These are phyloP conservation scores for Achaetomium macrosporum DNA, from an alignment of 2,329 filamentous ascomycete species.

Conservation along the genomic window DNA sequence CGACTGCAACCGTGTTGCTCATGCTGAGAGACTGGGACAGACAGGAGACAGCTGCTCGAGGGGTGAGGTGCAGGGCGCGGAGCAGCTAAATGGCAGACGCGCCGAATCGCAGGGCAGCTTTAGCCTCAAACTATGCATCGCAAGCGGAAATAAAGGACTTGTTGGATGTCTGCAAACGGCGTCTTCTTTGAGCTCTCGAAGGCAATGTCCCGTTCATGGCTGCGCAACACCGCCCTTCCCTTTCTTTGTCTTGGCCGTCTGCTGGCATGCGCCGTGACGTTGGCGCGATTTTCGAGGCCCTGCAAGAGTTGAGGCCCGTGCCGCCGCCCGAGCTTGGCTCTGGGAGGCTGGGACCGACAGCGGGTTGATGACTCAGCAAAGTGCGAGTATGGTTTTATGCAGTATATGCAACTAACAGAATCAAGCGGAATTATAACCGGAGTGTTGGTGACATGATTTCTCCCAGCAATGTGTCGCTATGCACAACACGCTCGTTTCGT, in stretches of 20 bases:
- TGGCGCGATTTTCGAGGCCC: slow-evolving; percentile 10
- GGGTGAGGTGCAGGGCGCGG: slow-evolving; percentile 1
- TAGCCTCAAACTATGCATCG: slow-evolving; percentile 13
- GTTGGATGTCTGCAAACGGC: slow-evolving; percentile 24
- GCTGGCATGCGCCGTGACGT: slow-evolving; percentile 10
- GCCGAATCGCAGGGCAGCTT: slow-evolving; percentile 3
- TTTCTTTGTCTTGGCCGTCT: slow-evolving; percentile 16
- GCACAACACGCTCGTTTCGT: too few species aligned
- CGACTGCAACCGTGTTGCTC: not conserved
- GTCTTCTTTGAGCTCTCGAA: slow-evolving; percentile 17
- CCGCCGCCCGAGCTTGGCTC: not conserved
- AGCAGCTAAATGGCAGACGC: slow-evolving; percentile 17
- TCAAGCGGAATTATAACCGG: too few species aligned
- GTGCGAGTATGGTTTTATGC: too few species aligned
- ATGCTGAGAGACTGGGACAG: not conserved
- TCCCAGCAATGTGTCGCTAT: too few species aligned
- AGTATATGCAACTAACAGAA: too few species aligned
- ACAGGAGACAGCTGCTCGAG: not conserved
- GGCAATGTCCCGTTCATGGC: slow-evolving; percentile 15
- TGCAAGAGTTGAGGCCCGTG: slow-evolving; percentile 1
- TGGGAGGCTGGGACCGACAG: not conserved
- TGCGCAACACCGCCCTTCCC: not conserved
- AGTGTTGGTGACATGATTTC: too few species aligned
- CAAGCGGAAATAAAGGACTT: slow-evolving; percentile 22
- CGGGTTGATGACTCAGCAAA: slow-evolving; percentile 1